These are phyloP conservation scores for Hortaea sp. DNA, from an alignment of 2,329 filamentous ascomycete genomes.

Conservation along the genomic window DNA sequence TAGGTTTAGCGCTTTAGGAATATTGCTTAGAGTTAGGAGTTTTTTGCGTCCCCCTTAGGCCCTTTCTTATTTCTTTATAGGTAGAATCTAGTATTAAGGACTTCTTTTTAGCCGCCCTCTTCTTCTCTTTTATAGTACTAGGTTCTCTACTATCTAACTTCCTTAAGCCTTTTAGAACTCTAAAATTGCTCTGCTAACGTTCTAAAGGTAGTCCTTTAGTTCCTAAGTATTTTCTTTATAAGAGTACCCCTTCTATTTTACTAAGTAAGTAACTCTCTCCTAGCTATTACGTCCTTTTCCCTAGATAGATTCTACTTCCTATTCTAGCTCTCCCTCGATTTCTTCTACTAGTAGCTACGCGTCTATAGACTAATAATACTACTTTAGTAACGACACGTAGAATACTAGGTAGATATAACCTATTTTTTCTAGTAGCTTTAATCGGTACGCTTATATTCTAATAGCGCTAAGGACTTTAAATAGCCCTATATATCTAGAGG, in stretches of 20 bases:
- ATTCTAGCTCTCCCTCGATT: neutral
- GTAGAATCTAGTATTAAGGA: too few species aligned
- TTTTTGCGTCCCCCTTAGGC: too few species aligned
- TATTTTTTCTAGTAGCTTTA: neutral
- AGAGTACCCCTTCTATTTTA: neutral
- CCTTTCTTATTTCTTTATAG: too few species aligned
- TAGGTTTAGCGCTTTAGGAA: too few species aligned
- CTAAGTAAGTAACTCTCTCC: neutral
- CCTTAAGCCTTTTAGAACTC: neutral
- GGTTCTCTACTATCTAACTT: neutral
- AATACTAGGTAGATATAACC: neutral
- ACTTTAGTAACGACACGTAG: neutral
- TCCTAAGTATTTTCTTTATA: neutral
- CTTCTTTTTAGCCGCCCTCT: too few species aligned
- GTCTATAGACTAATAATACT: neutral
- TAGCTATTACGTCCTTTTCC: neutral
- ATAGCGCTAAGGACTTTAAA: neutral
- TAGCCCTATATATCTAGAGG: neutral
- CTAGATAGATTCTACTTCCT: neutral
- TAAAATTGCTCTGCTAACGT: neutral
- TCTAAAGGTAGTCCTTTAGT: neutral
- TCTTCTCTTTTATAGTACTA: neutral
- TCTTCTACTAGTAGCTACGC: neutral
- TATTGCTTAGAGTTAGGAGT: too few species aligned
- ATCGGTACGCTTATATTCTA: neutral